Evolutionary conservation across 192 early-diverging fungal genomes (phyloP), one percentile per base, ranked within the genome.

Genomic region (Dispira simplex): DNA sequence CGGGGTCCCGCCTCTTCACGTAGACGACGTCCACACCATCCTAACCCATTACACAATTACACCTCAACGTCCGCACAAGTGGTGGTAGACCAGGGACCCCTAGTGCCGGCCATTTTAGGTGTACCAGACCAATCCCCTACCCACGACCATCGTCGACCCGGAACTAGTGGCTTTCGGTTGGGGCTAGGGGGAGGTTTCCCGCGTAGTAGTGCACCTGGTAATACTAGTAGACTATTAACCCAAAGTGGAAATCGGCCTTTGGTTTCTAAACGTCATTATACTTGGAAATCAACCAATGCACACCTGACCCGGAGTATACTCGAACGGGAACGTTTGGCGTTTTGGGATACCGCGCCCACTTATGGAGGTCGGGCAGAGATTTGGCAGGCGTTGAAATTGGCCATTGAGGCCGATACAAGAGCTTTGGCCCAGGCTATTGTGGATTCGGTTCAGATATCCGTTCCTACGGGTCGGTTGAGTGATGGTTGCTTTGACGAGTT

Each of bases 401-500:
- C 78, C 0, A 79, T 78, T 66, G 77, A 80, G 67, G 73, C 77
- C 32, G 66, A 69, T 27, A 75, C 78, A 45, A 23, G 66, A 4
- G 70, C 70, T 60, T 68, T 83, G 32, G 81, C 89, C 21, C 77
- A 71, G 46, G 79, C 78, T 1, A 85, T 90, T 32, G 53, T 90
- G 21, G 85, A 88, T 32, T 77, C 84, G 46, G 83, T 75, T 43
- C 78, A 81, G 32, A 77, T 90, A 20, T 79, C 70, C 8, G 73
- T 87, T 45, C 89, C 89, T 3, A 88, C 85, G 2, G 87, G 87
- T 0, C 78, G 79, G 12, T 70, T 84, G 13, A 58, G 68, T 0
- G 87, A 90, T 66, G 89, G 89, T n/a, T 88, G 79, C 23, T 91
- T 87, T 66, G 89, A 91, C 68, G 85, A 85, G 66, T 79, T 78